These are phyloP conservation scores for Clitopilus passeckerianus DNA, from an alignment of 768 basidiomycete genomes.

Conservation along the genomic window DNA sequence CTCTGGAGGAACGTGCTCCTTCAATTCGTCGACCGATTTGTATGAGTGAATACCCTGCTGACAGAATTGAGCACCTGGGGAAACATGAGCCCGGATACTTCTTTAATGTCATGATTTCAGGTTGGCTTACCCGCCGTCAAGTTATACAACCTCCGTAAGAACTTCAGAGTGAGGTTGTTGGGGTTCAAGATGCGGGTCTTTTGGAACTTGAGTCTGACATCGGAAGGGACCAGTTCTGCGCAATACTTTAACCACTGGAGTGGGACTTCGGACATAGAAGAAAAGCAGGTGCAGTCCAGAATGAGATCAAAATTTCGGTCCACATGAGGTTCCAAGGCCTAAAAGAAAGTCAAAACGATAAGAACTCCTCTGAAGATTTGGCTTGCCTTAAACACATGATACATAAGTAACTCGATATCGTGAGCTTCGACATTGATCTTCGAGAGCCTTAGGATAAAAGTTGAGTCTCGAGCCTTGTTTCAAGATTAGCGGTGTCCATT, in stretches of 20 bases:
- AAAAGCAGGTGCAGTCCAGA: conserved; percentile 78
- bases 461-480: conserved; percentile 37
- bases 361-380: neutral
- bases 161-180: conserved; percentile 66
- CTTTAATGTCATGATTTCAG: neutral
- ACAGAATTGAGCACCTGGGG: conserved; percentile 46
- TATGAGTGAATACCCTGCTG: conserved; percentile 50
- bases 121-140: conserved; percentile 46
- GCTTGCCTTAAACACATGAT: conserved; percentile 69
- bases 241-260: conserved; percentile 79
- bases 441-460: conserved; percentile 58
- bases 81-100: neutral
- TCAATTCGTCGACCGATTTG: conserved; percentile 57
- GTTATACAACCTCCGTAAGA: conserved; percentile 73
- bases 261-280: conserved; percentile 71
- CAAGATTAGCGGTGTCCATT: neutral
- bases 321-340: conserved; percentile 48
- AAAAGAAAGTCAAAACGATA: neutral
- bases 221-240: conserved; percentile 66
- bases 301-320: conserved; percentile 63
- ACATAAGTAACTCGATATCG: conserved; percentile 75
- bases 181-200: conserved; percentile 69
- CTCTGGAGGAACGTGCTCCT: conserved; percentile 47
- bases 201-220: conserved; percentile 59
- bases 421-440: conserved; percentile 75